phyloP scores from a whole-genome alignment of 1,284 basidiomycete genomes.

The Boletus holoroseus region DNA sequence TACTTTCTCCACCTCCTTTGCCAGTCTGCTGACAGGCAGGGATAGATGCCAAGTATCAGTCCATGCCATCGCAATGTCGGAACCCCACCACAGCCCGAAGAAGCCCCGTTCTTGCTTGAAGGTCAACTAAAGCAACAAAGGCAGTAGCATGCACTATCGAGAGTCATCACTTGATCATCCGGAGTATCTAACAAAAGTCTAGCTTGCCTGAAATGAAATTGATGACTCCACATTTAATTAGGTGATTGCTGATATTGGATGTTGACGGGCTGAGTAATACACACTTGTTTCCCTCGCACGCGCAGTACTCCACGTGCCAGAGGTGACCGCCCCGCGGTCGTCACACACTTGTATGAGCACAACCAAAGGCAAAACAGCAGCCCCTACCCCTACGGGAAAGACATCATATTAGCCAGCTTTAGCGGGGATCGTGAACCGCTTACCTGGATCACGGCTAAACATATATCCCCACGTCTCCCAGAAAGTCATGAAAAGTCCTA shows the following conservation, averaged over 20 bases:
- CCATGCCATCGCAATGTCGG: constrained; percentile 57
- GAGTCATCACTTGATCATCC: neutral
- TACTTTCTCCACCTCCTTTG: constrained; percentile 56
- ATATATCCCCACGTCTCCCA: neutral
- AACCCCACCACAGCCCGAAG: constrained; percentile 62
- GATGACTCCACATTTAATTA: neutral
- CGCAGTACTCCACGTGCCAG: neutral
- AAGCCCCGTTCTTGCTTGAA: constrained; percentile 49
- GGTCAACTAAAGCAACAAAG: constrained; percentile 34
- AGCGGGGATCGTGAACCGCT: neutral
- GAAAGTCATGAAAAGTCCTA: too few relatives aligned
- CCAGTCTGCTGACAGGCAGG: constrained; percentile 60
- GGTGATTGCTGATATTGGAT: neutral
- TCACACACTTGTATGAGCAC: neutral
- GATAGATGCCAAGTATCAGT: constrained; percentile 41
- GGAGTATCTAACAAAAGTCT: neutral
- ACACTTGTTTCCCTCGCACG: neutral
- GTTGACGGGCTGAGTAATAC: neutral
- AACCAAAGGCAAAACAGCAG: neutral
- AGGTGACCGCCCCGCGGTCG: too few relatives aligned
- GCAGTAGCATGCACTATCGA: neutral
- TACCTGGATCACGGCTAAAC: neutral
- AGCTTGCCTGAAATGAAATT: neutral
- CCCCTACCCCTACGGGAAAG: neutral
- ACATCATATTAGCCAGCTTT: neutral